Conservation (phyloP, 1,284 basidiomycete genomes). For the Melampsora abietis-canadensis region DNA sequence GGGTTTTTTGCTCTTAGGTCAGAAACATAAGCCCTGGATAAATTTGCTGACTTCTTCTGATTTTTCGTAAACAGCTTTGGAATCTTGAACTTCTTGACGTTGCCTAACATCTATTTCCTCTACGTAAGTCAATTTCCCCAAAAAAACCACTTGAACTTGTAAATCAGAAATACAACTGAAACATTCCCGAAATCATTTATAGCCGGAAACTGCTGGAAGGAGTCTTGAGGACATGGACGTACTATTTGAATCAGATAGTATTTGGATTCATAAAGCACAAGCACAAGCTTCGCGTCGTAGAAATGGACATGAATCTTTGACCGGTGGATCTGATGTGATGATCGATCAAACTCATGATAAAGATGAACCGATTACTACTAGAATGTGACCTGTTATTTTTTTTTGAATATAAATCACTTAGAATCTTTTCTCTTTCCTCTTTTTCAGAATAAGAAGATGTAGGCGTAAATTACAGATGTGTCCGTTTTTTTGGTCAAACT, state of each 20-base stretch:
- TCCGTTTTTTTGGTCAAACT: too few species aligned
- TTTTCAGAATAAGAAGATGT: too few species aligned
- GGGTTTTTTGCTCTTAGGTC: background rate
- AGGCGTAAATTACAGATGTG: too few species aligned
- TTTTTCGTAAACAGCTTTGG: conserved; percentile 21
- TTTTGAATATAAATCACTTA: too few species aligned
- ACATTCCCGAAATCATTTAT: conserved; percentile 55
- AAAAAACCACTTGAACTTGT: background rate
- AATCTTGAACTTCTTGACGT: conserved; percentile 38
- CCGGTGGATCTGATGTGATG: background rate
- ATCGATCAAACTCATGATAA: background rate
- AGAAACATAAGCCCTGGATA: background rate
- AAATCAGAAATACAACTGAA: background rate
- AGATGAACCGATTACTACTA: background rate
- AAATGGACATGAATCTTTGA: background rate
- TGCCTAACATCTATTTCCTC: conserved; percentile 42
- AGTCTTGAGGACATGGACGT: conserved; percentile 76
- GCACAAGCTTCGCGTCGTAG: background rate
- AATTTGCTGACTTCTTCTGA: background rate
- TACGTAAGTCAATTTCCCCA: background rate
- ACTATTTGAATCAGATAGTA: conserved; percentile 66
- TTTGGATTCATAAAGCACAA: conserved; percentile 20
- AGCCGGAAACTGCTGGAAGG: conserved; percentile 68
- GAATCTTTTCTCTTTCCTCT: too few species aligned
- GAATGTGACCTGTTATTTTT: too few species aligned